phyloP scores from a whole-genome alignment of 2,329 filamentous ascomycete genomes.

The Colletotrichum sp. region DNA sequence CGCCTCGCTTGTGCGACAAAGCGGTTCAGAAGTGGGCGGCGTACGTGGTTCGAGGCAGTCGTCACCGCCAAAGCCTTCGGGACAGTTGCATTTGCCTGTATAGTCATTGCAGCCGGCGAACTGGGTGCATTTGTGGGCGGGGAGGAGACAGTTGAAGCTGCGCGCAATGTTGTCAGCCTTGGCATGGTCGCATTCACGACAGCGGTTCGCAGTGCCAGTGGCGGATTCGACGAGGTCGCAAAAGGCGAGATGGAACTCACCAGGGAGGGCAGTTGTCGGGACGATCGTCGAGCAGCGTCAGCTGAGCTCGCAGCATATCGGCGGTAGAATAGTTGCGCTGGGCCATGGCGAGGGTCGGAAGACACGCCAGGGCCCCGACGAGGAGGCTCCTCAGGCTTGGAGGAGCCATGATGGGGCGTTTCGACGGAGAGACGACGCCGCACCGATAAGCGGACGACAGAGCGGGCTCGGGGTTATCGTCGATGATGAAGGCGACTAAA shows the following conservation, averaged over 20 bases:
- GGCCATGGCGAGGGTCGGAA: conserved; percentile 43
- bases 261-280: conserved; percentile 82
- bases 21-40: conserved; percentile 25
- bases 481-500: neutral
- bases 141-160: conserved; percentile 97
- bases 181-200: neutral
- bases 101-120: conserved; percentile 87
- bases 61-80: conserved; percentile 90
- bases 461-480: neutral
- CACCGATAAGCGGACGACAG: neutral
- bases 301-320: conserved; percentile 67
- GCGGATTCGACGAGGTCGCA: conserved; percentile 24
- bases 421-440: neutral
- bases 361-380: conserved; percentile 41
- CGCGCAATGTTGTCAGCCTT: conserved; percentile 28
- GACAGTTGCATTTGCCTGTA: conserved; percentile 92
- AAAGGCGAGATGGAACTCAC: conserved; percentile 43
- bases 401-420: conserved; percentile 40
- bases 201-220: neutral
- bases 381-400: conserved; percentile 40
- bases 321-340: conserved; percentile 60
- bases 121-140: conserved; percentile 89
- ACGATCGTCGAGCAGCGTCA: conserved; percentile 74
- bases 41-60: conserved; percentile 85
- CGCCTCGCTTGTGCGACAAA: neutral